Percentiles rank a stretch among this genome's conserved stretches.
Conservation (phyloP, 768 basidiomycete genomes). For the Phylloporus arenicola region DNA sequence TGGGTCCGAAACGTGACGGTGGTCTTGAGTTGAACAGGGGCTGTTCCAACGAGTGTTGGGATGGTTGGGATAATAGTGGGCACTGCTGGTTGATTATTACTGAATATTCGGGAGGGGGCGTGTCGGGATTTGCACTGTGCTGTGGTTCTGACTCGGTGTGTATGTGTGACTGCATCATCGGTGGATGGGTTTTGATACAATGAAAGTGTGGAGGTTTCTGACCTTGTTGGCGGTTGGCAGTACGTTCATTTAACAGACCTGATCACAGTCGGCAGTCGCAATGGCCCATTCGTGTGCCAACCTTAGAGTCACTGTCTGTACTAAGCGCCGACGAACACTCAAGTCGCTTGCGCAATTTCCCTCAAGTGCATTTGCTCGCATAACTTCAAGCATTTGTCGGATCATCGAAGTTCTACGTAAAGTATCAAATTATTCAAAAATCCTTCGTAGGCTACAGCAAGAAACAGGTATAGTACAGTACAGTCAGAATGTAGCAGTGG, state of each 20-base stretch:
- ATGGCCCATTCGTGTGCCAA: too few relatives aligned
- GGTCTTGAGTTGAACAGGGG: constrained; percentile 16
- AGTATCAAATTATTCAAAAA: neutral
- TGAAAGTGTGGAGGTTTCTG: neutral
- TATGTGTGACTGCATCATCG: constrained; percentile 12
- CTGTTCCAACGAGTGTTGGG: constrained; percentile 2
- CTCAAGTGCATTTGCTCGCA: too few relatives aligned
- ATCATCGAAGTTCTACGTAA: neutral
- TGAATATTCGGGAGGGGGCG: constrained; percentile 28
- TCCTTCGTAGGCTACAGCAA: neutral
- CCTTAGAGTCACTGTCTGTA: too few relatives aligned
- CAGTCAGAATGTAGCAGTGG: neutral
- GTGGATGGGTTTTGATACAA: neutral
- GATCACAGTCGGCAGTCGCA: neutral
- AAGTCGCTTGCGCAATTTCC: neutral
- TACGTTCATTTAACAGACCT: neutral
- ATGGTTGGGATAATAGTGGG: constrained; percentile 14
- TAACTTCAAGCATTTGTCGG: too few relatives aligned
- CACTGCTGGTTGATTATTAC: constrained; percentile 12
- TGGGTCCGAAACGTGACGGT: constrained; percentile 33
- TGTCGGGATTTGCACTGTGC: constrained; percentile 22
- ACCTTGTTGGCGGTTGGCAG: neutral
- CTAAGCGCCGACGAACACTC: too few relatives aligned
- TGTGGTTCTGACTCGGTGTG: constrained; percentile 13
- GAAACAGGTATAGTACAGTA: neutral